These are phyloP conservation scores for Saccharomycopsis sp. DNA, from an alignment of 805 yeast genomes.

Conservation along the genomic window DNA sequence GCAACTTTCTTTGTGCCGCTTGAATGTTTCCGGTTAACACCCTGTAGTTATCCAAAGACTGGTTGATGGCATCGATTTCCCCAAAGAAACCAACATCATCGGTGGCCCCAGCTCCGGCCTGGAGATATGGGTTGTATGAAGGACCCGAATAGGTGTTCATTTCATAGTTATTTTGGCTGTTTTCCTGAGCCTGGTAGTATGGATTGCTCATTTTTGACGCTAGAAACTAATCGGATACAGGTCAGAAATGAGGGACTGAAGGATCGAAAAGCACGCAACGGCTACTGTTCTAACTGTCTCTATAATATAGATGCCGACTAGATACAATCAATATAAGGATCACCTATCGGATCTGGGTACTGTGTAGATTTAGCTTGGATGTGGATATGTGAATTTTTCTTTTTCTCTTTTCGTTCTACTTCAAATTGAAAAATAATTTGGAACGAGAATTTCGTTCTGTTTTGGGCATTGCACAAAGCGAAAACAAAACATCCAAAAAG, in stretches of 20 bases:
- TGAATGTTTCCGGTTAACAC: constrained; percentile 63
- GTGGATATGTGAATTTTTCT: no score
- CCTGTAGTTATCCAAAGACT: constrained; percentile 62
- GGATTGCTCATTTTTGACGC: background rate
- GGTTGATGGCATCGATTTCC: constrained; percentile 60
- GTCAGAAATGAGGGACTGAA: background rate
- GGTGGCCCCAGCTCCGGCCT: constrained; percentile 40
- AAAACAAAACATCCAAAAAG: background rate
- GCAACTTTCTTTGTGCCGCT: constrained; percentile 58
- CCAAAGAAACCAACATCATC: constrained; percentile 63
- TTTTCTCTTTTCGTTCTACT: no score
- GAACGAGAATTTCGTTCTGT: background rate
- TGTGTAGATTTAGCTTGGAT: no score
- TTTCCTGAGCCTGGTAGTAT: background rate
- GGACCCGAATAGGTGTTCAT: background rate
- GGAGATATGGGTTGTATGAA: background rate
- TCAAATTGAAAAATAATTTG: no score
- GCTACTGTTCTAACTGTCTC: no score
- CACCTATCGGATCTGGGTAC: no score
- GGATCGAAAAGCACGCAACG: no score
- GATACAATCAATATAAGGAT: no score
- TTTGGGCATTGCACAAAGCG: background rate
- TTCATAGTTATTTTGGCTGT: background rate
- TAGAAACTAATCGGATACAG: background rate
- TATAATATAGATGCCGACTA: no score